A percentile compares a stretch with the other conserved stretches of the same genome.
These are phyloP conservation scores for Hyphodiscus hymeniophilus DNA, from an alignment of 495 filamentous ascomycete genomes.

Conservation along the genomic window DNA sequence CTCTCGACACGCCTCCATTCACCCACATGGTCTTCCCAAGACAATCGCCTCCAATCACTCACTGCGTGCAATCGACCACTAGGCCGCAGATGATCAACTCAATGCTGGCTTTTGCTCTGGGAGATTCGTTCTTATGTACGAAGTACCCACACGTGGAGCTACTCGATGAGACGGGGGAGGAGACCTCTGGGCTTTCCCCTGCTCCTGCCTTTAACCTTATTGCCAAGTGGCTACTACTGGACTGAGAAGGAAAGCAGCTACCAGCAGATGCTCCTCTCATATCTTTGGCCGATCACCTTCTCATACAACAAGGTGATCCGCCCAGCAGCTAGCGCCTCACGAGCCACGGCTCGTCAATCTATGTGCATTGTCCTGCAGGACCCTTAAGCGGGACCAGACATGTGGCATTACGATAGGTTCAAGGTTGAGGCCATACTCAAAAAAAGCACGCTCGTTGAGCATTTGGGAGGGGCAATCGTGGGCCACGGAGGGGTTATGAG, in stretches of 20 bases:
- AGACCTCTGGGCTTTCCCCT: too few relatives aligned
- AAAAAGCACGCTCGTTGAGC: not conserved
- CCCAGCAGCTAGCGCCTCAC: not conserved
- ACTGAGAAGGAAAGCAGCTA: not conserved
- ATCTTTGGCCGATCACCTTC: not conserved
- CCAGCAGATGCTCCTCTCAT: not conserved
- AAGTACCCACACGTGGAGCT: too few relatives aligned
- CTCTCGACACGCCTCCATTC: not conserved
- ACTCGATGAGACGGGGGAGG: not conserved
- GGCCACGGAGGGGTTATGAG: not conserved
- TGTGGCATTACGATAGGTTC: slow-evolving; percentile 10
- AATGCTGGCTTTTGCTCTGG: not conserved
- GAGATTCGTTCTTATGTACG: not conserved
- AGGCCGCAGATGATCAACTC: not conserved
- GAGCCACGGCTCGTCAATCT: not conserved
- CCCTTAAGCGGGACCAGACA: not conserved
- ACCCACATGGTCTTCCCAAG: not conserved
- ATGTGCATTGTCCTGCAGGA: slow-evolving; percentile 1
- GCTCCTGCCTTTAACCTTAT: too few relatives aligned
- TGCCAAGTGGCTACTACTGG: too few relatives aligned
- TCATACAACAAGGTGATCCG: not conserved
- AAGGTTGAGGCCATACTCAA: not conserved
- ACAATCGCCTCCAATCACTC: not conserved
- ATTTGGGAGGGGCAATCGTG: slow-evolving; percentile 3
- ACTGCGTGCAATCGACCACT: not conserved